phyloP scores from a whole-genome alignment of 768 basidiomycete genomes.

The Kwoniella bestiolae region DNA sequence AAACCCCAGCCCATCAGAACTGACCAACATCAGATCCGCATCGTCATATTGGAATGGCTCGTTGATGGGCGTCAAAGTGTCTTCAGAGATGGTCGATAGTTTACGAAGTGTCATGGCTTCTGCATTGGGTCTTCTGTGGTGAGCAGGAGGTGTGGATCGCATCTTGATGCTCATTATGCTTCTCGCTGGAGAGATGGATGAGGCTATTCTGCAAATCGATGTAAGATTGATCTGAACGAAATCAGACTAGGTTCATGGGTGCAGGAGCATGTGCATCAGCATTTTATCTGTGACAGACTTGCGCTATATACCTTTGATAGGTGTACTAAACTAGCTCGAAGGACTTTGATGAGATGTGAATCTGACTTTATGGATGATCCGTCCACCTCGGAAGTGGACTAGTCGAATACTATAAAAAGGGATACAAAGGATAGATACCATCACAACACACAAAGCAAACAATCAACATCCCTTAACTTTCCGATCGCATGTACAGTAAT shows the following conservation, averaged over 20 bases:
- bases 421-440: neutral
- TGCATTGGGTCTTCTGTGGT: neutral
- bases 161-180: slow-evolving; percentile 5
- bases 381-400: neutral
- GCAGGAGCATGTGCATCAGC: too few species aligned
- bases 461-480: neutral
- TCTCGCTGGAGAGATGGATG: too few species aligned
- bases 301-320: too few species aligned
- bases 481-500: neutral
- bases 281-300: too few species aligned
- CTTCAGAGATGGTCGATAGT: slow-evolving; percentile 15
- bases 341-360: neutral
- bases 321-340: neutral
- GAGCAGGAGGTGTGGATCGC: neutral
- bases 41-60: slow-evolving; percentile 10
- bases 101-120: neutral
- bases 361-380: neutral
- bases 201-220: too few species aligned
- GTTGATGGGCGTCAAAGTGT: slow-evolving; percentile 14
- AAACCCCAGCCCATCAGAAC: slow-evolving; percentile 13
- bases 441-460: neutral
- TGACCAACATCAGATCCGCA: slow-evolving; percentile 12
- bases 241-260: too few species aligned
- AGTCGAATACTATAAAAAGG: neutral
- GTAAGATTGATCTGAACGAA: too few species aligned